These are phyloP conservation scores for Melanopsichium pennsylvanicum DNA, from an alignment of 1,284 basidiomycete species.

Conservation along the genomic window DNA sequence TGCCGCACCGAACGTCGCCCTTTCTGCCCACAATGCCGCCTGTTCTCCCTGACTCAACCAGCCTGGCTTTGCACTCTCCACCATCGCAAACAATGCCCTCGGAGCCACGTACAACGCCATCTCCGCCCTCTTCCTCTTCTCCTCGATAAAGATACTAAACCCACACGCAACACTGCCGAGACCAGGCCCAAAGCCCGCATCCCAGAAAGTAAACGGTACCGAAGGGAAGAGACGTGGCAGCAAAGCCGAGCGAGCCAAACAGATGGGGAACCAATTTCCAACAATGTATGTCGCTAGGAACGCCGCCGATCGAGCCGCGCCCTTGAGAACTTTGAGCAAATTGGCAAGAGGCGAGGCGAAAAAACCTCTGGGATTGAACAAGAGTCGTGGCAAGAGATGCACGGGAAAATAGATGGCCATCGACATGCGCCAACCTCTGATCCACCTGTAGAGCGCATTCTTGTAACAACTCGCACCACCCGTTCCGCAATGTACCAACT, in stretches of 20 bases:
- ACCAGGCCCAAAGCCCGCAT: conserved; percentile 46
- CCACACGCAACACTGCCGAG: conserved; percentile 49
- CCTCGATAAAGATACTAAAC: conserved; percentile 65
- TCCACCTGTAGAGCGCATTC: conserved; percentile 64
- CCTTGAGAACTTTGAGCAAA: conserved; percentile 56
- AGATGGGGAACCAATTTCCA: conserved; percentile 64
- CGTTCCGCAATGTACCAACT: conserved; percentile 64
- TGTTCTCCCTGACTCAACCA: conserved; percentile 48
- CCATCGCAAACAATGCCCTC: conserved; percentile 63
- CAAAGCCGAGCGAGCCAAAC: conserved; percentile 40
- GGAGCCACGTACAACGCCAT: conserved; percentile 67
- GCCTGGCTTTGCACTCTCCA: conserved; percentile 48
- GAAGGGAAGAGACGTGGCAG: conserved; percentile 48
- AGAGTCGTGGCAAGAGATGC: conserved; percentile 65
- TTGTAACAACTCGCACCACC: conserved; percentile 62
- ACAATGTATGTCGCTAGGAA: conserved; percentile 67
- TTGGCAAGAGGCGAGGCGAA: conserved; percentile 41
- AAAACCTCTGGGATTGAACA: conserved; percentile 60
- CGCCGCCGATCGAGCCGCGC: conserved; percentile 62
- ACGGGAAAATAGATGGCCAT: conserved; percentile 67
- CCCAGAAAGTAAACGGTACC: conserved; percentile 48
- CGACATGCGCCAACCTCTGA: conserved; percentile 61
- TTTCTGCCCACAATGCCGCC: conserved; percentile 51
- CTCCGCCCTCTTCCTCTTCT: conserved; percentile 65
- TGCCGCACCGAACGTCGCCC: conserved; percentile 47